Percentiles rank a stretch among this genome's conserved stretches.
Conservation (phyloP, 2,329 filamentous ascomycete species). For the Fusarium zealandicum region DNA sequence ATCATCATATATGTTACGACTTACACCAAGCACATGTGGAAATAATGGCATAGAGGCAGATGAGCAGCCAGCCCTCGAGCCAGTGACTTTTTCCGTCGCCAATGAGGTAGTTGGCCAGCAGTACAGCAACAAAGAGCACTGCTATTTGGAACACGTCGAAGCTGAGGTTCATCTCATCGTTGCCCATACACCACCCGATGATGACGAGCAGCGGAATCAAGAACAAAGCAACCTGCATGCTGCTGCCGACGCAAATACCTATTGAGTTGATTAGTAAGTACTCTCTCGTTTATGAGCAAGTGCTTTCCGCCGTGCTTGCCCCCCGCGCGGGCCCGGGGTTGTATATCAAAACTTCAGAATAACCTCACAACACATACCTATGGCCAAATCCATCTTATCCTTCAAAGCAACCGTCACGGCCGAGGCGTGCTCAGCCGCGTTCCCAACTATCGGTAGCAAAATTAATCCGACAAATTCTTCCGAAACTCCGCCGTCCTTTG, state of each 20-base stretch:
- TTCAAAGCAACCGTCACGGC: constrained; percentile 81
- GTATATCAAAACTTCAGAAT: too few species aligned
- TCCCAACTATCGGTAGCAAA: constrained; percentile 82
- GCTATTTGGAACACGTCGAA: constrained; percentile 92
- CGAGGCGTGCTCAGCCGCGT: constrained; percentile 82
- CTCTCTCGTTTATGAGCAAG: too few species aligned
- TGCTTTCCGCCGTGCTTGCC: too few species aligned
- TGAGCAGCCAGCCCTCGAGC: constrained; percentile 77
- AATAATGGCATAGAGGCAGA: constrained; percentile 82
- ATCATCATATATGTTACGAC: constrained; percentile 45
- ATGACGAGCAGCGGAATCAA: constrained; percentile 79
- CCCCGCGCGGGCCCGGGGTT: too few species aligned
- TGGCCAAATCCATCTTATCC: constrained; percentile 86
- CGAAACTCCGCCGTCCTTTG: constrained; percentile 64
- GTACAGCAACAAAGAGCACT: constrained; percentile 80
- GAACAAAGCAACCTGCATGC: constrained; percentile 82
- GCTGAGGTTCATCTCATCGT: constrained; percentile 78
- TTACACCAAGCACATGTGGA: constrained; percentile 71
- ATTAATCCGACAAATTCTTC: constrained; percentile 83
- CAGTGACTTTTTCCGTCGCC: constrained; percentile 84
- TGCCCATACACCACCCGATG: constrained; percentile 77
- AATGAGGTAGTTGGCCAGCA: constrained; percentile 87
- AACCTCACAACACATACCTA: constrained; percentile 82
- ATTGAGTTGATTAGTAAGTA: too few species aligned
- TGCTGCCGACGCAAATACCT: too few species aligned